Conservation (phyloP, 768 basidiomycete species). For the Termitomyces sp. region DNA sequence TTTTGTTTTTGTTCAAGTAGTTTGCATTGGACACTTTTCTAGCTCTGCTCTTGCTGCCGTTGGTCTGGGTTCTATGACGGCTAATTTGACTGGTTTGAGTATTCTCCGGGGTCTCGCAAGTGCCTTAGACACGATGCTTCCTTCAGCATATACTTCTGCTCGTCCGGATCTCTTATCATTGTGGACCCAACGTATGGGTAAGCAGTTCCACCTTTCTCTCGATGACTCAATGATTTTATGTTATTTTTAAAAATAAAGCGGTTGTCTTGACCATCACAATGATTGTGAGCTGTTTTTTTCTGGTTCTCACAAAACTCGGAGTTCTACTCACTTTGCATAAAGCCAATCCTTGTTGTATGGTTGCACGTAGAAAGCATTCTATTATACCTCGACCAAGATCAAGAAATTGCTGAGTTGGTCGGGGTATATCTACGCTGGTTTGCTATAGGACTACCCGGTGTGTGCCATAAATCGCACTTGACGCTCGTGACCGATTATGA, state of each 20-base stretch:
- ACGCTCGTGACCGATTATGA: neutral
- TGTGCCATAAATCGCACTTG: neutral
- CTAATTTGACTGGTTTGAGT: constrained; percentile 64
- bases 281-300: neutral
- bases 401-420: neutral
- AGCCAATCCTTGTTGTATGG: constrained; percentile 5
- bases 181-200: constrained; percentile 84
- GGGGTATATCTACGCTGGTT: constrained; percentile 4
- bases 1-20: constrained; percentile 75
- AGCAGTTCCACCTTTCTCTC: constrained; percentile 18
- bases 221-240: too few species aligned
- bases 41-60: constrained; percentile 84
- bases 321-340: neutral
- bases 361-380: neutral
- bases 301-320: too few species aligned
- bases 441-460: constrained; percentile 1
- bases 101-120: constrained; percentile 77
- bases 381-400: constrained; percentile 1
- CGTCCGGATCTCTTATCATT: constrained; percentile 80
- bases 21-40: constrained; percentile 86
- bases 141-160: constrained; percentile 90
- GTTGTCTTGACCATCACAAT: neutral
- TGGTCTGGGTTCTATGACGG: constrained; percentile 67
- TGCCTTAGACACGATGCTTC: constrained; percentile 89
- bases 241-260: neutral